Conservation (phyloP, 2,329 filamentous ascomycete genomes). For the Setomelanomma holmii region DNA sequence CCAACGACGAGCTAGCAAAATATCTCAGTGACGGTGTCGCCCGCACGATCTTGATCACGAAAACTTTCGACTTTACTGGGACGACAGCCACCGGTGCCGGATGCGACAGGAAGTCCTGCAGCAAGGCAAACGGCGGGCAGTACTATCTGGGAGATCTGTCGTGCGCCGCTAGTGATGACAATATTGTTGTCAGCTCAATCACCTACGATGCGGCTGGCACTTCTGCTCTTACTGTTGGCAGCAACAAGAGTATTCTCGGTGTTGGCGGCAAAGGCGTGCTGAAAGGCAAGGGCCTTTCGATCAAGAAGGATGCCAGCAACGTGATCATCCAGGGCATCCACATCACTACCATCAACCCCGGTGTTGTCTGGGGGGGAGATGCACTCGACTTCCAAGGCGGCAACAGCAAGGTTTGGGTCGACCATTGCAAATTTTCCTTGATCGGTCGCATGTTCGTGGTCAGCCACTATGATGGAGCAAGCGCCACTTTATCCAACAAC, state of each 20-base stretch:
- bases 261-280: constrained; percentile 49
- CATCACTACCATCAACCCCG: constrained; percentile 48
- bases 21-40: constrained; percentile 27
- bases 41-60: constrained; percentile 29
- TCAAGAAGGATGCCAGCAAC: constrained; percentile 44
- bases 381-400: constrained; percentile 45
- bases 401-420: constrained; percentile 48
- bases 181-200: constrained; percentile 30
- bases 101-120: constrained; percentile 28
- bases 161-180: constrained; percentile 19
- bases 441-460: constrained; percentile 57
- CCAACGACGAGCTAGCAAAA: constrained; percentile 27
- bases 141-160: constrained; percentile 31
- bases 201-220: constrained; percentile 46
- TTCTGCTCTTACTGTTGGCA: constrained; percentile 42
- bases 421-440: constrained; percentile 51
- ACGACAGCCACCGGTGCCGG: constrained; percentile 26
- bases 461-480: constrained; percentile 41
- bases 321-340: constrained; percentile 52
- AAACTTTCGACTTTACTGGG: constrained; percentile 36
- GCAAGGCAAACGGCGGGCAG: constrained; percentile 21
- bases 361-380: constrained; percentile 51
- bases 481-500: constrained; percentile 57
- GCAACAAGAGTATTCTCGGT: constrained; percentile 54
- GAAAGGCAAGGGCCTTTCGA: constrained; percentile 51